Base-by-base conservation (phyloP, 257 asterid species). In the Capsicum chinense region DNA sequence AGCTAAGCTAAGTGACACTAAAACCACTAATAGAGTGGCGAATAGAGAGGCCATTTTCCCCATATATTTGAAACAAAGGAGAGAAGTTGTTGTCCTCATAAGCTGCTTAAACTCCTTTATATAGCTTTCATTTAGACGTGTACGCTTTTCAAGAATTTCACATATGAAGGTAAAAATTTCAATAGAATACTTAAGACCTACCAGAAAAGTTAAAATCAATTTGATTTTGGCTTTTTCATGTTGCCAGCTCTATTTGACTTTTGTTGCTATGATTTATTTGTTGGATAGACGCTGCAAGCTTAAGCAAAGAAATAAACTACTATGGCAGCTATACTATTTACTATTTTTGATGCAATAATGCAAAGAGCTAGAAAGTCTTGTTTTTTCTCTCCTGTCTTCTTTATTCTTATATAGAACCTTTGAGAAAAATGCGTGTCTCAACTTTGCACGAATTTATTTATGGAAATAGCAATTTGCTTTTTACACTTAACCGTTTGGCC, bases 1-100 rank as follows among this genome's bases (percentile, higher is more conserved):
- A 8, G 81, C 84, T 52, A 80, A 19, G 84, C 39, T 67, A 1
- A 85, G 47, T 6, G 87, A 56, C 4, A 85, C 81, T 54, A 67
- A n/a, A 78, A 79, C 48, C 1, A 85, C 84, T 68, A 85, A 39
- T 35, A 85, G 62, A 42, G 84, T 14, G 56, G 63, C 39, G 35
- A 80, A 0, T 14, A 80, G 81, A 68, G 74, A 80, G 66, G 82
- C 73, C 87, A 85, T 85, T 78, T 54, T 59, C 13, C 78, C 56
- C 56, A 68, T 47, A 62, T 74, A 62, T 74, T 74, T 1, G 39
- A 19, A 56, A 56, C 33, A 68, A 52, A 83, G 19, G 33, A 17
- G 35, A 35, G 11, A 48, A 67, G 52, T 56, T 82, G 59, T 10
- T 42, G 50, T 48, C 10, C 3, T 21, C 21, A 26, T 13, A 67